Conservation (phyloP, 768 basidiomycete species). For the Steccherinum ochraceum region DNA sequence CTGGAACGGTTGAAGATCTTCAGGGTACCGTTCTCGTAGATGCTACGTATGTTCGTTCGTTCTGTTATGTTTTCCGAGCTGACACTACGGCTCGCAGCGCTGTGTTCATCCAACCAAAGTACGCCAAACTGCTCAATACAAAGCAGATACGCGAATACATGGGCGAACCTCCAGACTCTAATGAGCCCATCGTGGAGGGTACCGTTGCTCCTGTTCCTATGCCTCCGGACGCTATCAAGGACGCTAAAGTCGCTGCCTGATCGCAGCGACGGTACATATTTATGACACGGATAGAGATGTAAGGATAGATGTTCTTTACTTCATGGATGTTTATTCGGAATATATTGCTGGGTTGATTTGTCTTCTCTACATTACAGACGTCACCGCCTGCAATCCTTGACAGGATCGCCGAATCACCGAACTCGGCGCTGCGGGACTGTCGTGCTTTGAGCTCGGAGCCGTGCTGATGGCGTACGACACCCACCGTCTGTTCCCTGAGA, state of each 20-base stretch:
- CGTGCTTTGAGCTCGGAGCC: too few relatives aligned
- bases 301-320: too few relatives aligned
- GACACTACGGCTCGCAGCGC: conserved; percentile 38
- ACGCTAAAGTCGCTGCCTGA: neutral
- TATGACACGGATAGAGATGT: too few relatives aligned
- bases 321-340: too few relatives aligned
- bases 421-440: too few relatives aligned
- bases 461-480: too few relatives aligned
- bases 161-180: conserved; percentile 41
- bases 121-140: conserved; percentile 70
- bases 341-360: too few relatives aligned
- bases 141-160: conserved; percentile 54
- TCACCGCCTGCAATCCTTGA: too few relatives aligned
- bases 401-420: too few relatives aligned
- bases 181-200: conserved; percentile 15
- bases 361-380: too few relatives aligned
- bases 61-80: neutral
- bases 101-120: conserved; percentile 84
- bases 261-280: too few relatives aligned
- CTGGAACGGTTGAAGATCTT: conserved; percentile 69
- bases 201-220: conserved; percentile 16
- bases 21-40: conserved; percentile 81
- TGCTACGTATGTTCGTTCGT: conserved; percentile 53
- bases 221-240: conserved; percentile 7
- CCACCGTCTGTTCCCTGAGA: too few relatives aligned